These are phyloP conservation scores for Globisporangium orthogonon DNA, from an alignment of 352 stramenopile genomes.

Conservation along the genomic window DNA sequence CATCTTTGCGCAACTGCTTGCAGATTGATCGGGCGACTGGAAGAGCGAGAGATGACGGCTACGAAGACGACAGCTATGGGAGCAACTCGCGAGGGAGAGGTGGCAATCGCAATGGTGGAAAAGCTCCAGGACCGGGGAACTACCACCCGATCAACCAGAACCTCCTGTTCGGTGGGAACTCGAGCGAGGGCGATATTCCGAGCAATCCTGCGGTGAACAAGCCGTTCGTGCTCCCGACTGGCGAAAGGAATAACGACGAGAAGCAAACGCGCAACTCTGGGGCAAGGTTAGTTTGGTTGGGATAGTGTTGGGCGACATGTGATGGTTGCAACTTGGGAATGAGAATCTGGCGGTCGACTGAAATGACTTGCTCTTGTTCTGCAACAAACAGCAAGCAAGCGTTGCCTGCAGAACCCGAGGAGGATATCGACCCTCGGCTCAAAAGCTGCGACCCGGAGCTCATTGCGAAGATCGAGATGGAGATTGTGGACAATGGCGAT, in stretches of 20 bases:
- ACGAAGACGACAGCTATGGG: slow-evolving; percentile 20
- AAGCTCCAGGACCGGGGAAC: slow-evolving; percentile 25
- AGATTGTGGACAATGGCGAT: slow-evolving; percentile 94
- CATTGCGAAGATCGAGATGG: slow-evolving; percentile 95
- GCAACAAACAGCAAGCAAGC: slow-evolving; percentile 12
- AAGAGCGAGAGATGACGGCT: slow-evolving; percentile 27
- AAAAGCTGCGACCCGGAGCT: slow-evolving; percentile 93
- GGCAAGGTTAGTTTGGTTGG: slow-evolving; percentile 1
- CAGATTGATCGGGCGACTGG: slow-evolving; percentile 43
- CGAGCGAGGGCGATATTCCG: slow-evolving; percentile 6
- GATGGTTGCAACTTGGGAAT: neutral
- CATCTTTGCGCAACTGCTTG: neutral
- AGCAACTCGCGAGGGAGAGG: slow-evolving; percentile 15
- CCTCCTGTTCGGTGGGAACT: slow-evolving; percentile 43
- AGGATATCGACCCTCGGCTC: slow-evolving; percentile 92
- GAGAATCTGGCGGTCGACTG: neutral
- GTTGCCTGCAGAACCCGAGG: slow-evolving; percentile 24
- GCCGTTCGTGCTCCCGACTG: slow-evolving; percentile 62
- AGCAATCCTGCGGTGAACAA: slow-evolving; percentile 42
- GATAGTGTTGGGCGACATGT: neutral
- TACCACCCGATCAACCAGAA: slow-evolving; percentile 80
- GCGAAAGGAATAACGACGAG: slow-evolving; percentile 25
- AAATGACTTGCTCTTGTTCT: neutral
- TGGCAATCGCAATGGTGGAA: slow-evolving; percentile 13
- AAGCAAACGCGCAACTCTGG: slow-evolving; percentile 9